Base-by-base conservation (phyloP, 768 basidiomycete species). In the Boletus sp. region DNA sequence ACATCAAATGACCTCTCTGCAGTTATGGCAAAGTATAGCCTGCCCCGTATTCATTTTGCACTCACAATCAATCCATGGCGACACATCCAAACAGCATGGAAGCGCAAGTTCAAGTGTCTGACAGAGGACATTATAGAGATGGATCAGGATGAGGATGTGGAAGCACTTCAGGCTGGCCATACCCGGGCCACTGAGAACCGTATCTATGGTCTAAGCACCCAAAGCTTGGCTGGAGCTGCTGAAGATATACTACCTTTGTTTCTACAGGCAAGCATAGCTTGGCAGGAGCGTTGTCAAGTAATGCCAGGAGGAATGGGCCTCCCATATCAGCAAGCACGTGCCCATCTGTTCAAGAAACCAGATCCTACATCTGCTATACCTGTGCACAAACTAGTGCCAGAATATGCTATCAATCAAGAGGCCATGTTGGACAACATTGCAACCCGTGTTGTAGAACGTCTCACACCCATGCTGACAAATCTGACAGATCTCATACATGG, bases 61-160 rank as follows among this genome's bases (percentile, higher is more conserved):
- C 18, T 60, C 1, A 60, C 42, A 0, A 20, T 60, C 42, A 52
- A 57, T 24, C 4, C 55, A 0, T 60, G 59, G 47, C 33, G 20
- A 2, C 59, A 60, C 14, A 44, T 60, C 3, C 48, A 58, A 4
- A 57, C 49, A 0, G 59, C 56, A 1, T 60, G 56, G 56, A 50
- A 42, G 8, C 18, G 35, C 30, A 57, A 60, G 18, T 33, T 60
- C 39, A 54, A 18, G 2, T 58, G 52, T 32, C 0, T 12, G 0
- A 1, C 11, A 1, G 35, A 54, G 0, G 41, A 47, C 2, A 2
- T 54, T 0, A 0, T 32, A 7, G 52, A 60, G 1, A 4, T 14
- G 1, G 18, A 53, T 1, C 1, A 12, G 2, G 9, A 18, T 1
- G 36, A 57, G 2, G 39, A 57, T 6, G 12, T 57, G 1, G 52